phyloP scores from a whole-genome alignment of 345 rosid genomes.

The Brassica nigra region DNA sequence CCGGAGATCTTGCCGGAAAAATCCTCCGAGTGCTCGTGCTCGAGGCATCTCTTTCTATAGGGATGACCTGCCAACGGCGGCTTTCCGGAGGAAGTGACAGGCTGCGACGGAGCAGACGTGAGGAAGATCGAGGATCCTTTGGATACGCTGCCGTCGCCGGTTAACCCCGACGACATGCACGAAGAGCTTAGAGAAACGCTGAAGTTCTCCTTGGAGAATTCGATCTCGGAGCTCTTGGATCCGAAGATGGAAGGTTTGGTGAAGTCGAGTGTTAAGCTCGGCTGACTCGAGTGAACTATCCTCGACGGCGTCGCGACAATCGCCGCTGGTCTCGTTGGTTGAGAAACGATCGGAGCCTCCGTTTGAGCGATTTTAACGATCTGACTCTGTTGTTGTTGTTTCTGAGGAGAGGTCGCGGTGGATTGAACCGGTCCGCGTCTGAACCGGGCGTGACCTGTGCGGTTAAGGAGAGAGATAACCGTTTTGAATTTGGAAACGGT shows the following conservation, averaged over 20 bases:
- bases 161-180: constrained; percentile 77
- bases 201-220: constrained; percentile 69
- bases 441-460: constrained; percentile 94
- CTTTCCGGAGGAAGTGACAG: constrained; percentile 58
- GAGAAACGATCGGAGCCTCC: constrained; percentile 16
- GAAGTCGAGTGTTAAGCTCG: constrained; percentile 78
- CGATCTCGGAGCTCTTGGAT: constrained; percentile 55
- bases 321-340: constrained; percentile 13
- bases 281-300: constrained; percentile 57
- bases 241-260: constrained; percentile 58
- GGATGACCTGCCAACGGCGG: constrained; percentile 71
- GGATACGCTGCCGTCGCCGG: constrained; percentile 94
- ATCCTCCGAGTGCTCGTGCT: constrained; percentile 60
- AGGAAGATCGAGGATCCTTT: constrained; percentile 73
- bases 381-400: constrained; percentile 4
- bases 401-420: constrained; percentile 27
- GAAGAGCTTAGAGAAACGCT: constrained; percentile 88
- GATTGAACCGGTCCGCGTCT: constrained; percentile 70
- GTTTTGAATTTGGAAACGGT: constrained; percentile 84
- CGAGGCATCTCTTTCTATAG: constrained; percentile 68
- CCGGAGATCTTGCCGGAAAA: constrained; percentile 67
- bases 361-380: constrained; percentile 17
- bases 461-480: constrained; percentile 70
- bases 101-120: constrained; percentile 47
- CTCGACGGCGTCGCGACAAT: constrained; percentile 20